Evolutionary conservation across 2,329 filamentous ascomycete genomes (phyloP).

Genomic region (Sclerotinia sclerotiorum): DNA sequence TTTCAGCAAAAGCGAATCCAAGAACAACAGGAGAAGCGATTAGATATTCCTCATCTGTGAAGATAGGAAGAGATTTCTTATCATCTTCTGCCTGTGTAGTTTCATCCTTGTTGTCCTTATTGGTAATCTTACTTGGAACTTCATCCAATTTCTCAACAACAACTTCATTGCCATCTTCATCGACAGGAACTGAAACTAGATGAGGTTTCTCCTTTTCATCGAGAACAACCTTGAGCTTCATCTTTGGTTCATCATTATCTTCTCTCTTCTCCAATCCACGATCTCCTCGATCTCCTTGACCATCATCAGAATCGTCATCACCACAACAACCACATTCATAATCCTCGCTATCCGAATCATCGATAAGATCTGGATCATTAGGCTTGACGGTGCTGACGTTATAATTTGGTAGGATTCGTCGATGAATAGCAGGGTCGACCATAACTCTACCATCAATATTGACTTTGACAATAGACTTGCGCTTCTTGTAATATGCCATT

Average conservation of each 20-base stretch:
- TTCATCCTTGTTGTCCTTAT: constrained; percentile 30
- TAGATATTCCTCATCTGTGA: constrained; percentile 80
- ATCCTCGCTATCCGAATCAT: constrained; percentile 49
- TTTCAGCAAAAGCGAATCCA: constrained; percentile 84
- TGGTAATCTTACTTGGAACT: constrained; percentile 42
- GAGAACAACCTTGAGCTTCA: constrained; percentile 41
- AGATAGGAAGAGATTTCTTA: constrained; percentile 50
- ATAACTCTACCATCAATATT: constrained; percentile 86
- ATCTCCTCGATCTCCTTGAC: constrained; percentile 41
- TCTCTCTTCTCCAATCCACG: constrained; percentile 30
- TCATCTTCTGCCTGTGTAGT: constrained; percentile 30
- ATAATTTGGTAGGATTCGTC: constrained; percentile 85
- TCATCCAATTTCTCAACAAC: constrained; percentile 57
- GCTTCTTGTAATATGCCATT: constrained; percentile 81
- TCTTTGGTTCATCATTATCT: constrained; percentile 38
- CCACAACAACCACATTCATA: constrained; percentile 45
- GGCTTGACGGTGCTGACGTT: constrained; percentile 71
- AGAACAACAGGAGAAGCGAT: constrained; percentile 82
- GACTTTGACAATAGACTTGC: constrained; percentile 72
- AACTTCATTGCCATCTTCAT: constrained; percentile 56
- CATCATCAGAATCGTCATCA: constrained; percentile 40
- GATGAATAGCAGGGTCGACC: constrained; percentile 80
- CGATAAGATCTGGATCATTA: constrained; percentile 63
- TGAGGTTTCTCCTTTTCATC: constrained; percentile 53
- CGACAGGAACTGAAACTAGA: constrained; percentile 55